Percentiles rank a stretch among this genome's conserved stretches.
phyloP scores from a whole-genome alignment of 75 land plant species.

The Selaginella tamariscina region DNA sequence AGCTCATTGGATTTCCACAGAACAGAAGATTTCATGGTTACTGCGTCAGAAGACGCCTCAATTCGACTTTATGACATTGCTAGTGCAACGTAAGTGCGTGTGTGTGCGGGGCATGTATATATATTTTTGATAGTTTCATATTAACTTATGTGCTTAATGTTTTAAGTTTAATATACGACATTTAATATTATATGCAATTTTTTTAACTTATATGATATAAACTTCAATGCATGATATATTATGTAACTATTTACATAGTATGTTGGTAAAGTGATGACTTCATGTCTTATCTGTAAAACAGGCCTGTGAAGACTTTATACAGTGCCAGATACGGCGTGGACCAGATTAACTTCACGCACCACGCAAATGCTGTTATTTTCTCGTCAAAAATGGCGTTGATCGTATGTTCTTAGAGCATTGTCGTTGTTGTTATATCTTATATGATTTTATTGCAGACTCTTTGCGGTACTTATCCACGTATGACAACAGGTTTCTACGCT shows the following conservation, averaged over 20 bases:
- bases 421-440: neutral
- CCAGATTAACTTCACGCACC: conserved; percentile 87
- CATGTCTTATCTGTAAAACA: too few species aligned
- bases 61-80: conserved; percentile 89
- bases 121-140: neutral
- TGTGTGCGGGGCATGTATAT: too few species aligned
- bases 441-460: conserved; percentile 34
- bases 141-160: neutral
- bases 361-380: conserved; percentile 76
- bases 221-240: too few species aligned
- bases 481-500: conserved; percentile 84
- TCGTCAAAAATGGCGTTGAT: conserved; percentile 40
- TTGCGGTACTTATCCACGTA: conserved; percentile 86
- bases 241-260: too few species aligned
- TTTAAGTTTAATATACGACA: too few species aligned
- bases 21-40: conserved; percentile 81
- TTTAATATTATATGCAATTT: too few species aligned
- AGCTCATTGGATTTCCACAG: conserved; percentile 91
- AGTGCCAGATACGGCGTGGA: conserved; percentile 94
- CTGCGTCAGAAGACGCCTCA: conserved; percentile 88
- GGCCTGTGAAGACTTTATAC: conserved; percentile 66
- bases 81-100: conserved; percentile 77
- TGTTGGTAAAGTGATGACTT: too few species aligned
- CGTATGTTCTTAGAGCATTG: neutral
- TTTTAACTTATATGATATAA: too few species aligned